Evolutionary conservation across 371 early-diverging fungal genomes (phyloP), one percentile per base, ranked within the genome.

Genomic region (Sporodiniella umbellata): DNA sequence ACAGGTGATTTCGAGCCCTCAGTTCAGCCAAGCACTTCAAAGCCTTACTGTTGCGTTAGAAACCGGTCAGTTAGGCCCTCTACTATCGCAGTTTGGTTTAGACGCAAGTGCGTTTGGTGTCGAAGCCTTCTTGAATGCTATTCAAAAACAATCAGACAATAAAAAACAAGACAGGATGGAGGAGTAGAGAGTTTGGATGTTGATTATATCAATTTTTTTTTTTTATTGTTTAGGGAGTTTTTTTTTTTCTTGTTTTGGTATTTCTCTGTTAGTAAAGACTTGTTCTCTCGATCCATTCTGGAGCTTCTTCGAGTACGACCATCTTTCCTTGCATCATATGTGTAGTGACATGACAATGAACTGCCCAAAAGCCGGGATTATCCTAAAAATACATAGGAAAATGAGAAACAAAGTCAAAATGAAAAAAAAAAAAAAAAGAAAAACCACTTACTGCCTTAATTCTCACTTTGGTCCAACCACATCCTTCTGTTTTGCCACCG

Each of bases 11-110:
- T 60, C 68, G 28, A 83, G 85, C 30, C 83, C 88, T 25, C 88
- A 87, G 59, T 88, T 88, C 67, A 76, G 68, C 23, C 85, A 86
- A 70, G 74, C 87, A 14, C 62, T 88, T 28, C 74, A 72, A 15
- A 75, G 81, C 2, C 55, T 88, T 39, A 78, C 80, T 45, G 72
- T 73, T 17, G 81, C 84, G 21, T 64, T 88, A 17, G 78, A 83
- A 37, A 75, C 84, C 2, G 88, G 88, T 0, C 87, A 88, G 62
- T 60, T 88, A 21, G 83, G 81, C 0, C 81, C 87, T 5, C 60
- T 88, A 25, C 68, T 87, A 48, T 57, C 68, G 17, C 83, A 84
- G 54, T 69, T 88, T 17, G 87, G 86, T 0, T 60, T 88, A 23
- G 81, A 72, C 26, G 64, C 81, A 0, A 83, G 86, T 8, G 80